These are phyloP conservation scores for Trichophyton benhamiae DNA, from an alignment of 2,329 filamentous ascomycete species.

Conservation along the genomic window DNA sequence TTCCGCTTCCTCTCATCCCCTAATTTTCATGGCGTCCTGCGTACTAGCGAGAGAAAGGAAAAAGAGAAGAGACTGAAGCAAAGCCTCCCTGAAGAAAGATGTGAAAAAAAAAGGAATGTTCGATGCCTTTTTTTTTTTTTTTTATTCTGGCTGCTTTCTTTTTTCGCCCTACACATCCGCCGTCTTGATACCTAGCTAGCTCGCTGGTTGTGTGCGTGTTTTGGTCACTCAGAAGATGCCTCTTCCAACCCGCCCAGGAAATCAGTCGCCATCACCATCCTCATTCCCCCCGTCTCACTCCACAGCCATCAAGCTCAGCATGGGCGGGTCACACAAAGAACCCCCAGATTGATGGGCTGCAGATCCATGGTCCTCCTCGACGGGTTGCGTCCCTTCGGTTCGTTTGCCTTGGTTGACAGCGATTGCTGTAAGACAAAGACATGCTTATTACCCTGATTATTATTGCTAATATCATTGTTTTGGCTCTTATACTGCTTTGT, in stretches of 20 bases:
- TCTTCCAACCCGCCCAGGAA: not conserved
- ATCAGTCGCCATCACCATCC: not conserved
- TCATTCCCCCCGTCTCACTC: not conserved
- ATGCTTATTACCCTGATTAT: not conserved
- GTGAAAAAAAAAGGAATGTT: not conserved
- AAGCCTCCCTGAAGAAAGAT: not conserved
- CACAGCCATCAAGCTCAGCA: not conserved
- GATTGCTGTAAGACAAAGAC: not conserved
- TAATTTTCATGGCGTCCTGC: not conserved
- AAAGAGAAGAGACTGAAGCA: not conserved
- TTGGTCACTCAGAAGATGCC: not conserved
- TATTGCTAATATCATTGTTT: too few species aligned
- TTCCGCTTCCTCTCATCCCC: not conserved
- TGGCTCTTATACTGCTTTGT: not conserved
- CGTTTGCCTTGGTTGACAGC: not conserved
- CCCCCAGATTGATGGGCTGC: not conserved
- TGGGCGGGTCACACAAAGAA: not conserved
- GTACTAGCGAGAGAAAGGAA: not conserved
- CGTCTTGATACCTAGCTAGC: not conserved
- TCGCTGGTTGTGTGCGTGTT: not conserved
- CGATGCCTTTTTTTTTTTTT: not conserved
- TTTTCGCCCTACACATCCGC: not conserved
- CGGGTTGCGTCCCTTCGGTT: not conserved
- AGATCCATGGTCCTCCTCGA: constrained; percentile 1
- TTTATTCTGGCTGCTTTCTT: not conserved